Percentiles rank a stretch among this genome's conserved stretches.
phyloP scores from a whole-genome alignment of 2,329 filamentous ascomycete species.

The Aureobasidium musti region DNA sequence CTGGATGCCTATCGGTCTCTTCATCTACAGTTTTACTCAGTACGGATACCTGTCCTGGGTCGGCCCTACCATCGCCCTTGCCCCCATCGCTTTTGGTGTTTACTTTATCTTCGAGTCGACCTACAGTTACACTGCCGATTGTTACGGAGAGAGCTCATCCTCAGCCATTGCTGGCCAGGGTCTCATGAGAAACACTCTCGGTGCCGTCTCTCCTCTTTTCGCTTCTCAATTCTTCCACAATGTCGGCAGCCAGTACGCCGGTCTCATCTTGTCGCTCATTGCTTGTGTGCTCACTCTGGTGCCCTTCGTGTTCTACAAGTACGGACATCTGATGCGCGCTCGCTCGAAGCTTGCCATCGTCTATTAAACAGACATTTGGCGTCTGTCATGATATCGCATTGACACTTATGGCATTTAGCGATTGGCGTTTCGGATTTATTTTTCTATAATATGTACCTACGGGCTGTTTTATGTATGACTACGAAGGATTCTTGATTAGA shows the following conservation, averaged over 20 bases:
- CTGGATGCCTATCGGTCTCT: constrained; percentile 53
- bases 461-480: constrained; percentile 1
- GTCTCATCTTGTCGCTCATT: constrained; percentile 52
- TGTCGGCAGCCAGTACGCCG: constrained; percentile 56
- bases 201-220: constrained; percentile 56
- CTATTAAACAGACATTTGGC: constrained; percentile 13
- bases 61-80: constrained; percentile 53
- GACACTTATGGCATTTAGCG: constrained; percentile 21
- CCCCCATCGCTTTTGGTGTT: constrained; percentile 55
- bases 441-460: constrained; percentile 7
- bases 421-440: constrained; percentile 2
- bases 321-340: constrained; percentile 44
- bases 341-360: constrained; percentile 45
- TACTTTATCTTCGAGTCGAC: constrained; percentile 54
- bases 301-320: constrained; percentile 51
- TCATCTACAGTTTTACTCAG: constrained; percentile 59
- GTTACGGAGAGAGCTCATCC: constrained; percentile 52
- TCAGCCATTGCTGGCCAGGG: constrained; percentile 54
- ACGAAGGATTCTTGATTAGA: not conserved
- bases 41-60: constrained; percentile 54
- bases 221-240: constrained; percentile 57
- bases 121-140: constrained; percentile 57
- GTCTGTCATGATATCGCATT: constrained; percentile 3
- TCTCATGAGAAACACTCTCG: constrained; percentile 56
- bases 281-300: constrained; percentile 48